Evolutionary conservation across 2,329 filamentous ascomycete genomes (phyloP).

Genomic region (Aspergillus intermedius): DNA sequence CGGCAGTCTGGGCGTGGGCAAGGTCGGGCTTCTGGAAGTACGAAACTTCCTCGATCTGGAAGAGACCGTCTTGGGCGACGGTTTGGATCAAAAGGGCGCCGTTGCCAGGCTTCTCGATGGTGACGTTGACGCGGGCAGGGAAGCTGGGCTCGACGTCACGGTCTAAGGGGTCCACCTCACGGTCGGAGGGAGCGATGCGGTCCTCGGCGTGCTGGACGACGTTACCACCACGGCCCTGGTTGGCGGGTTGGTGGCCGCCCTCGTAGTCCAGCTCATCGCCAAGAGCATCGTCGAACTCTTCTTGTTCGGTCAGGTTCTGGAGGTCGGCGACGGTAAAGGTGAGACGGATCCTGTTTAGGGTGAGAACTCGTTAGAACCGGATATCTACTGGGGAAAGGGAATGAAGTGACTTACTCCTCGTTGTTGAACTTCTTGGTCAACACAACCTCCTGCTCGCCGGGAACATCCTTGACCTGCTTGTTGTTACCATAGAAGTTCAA

Average conservation of each 20-base stretch:
- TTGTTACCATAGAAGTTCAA: background rate
- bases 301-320: slow-evolving; percentile 56
- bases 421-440: slow-evolving; percentile 77
- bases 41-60: slow-evolving; percentile 85
- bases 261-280: slow-evolving; percentile 54
- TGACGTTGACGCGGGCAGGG: slow-evolving; percentile 76
- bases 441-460: slow-evolving; percentile 81
- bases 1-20: slow-evolving; percentile 68
- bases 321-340: slow-evolving; percentile 81
- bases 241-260: slow-evolving; percentile 48
- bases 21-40: slow-evolving; percentile 74
- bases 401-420: slow-evolving; percentile 61
- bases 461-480: slow-evolving; percentile 59
- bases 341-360: slow-evolving; percentile 58
- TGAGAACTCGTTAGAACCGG: background rate
- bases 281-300: slow-evolving; percentile 53
- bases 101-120: slow-evolving; percentile 78
- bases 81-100: slow-evolving; percentile 85
- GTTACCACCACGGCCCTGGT: slow-evolving; percentile 48
- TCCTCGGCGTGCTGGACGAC: slow-evolving; percentile 49
- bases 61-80: slow-evolving; percentile 73
- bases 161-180: slow-evolving; percentile 52
- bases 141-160: slow-evolving; percentile 52
- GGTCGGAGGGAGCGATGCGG: slow-evolving; percentile 50
- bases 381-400: background rate